Percentiles rank a stretch among this genome's conserved stretches.
These are phyloP conservation scores for Rugonectria rugulosa DNA, from an alignment of 2,329 filamentous ascomycete genomes.

Conservation along the genomic window DNA sequence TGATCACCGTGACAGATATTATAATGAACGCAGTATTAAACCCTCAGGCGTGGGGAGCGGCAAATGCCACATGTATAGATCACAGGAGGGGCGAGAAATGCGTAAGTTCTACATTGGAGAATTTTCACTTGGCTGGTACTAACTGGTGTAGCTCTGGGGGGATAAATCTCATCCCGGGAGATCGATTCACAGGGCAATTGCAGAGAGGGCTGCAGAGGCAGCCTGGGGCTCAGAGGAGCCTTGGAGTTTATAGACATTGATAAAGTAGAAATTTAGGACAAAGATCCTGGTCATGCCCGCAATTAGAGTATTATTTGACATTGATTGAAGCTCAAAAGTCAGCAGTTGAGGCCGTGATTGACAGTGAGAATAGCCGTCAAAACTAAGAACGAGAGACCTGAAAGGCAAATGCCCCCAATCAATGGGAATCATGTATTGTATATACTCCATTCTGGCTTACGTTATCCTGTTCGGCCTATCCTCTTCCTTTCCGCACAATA, in stretches of 20 bases:
- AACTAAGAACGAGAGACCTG: too few relatives aligned
- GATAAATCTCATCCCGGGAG: neutral
- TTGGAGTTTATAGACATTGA: too few relatives aligned
- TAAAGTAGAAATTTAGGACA: too few relatives aligned
- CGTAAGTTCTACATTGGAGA: neutral
- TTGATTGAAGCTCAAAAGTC: conserved; percentile 2
- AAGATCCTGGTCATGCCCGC: conserved; percentile 14
- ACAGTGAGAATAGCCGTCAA: neutral
- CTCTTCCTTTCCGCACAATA: conserved; percentile 49
- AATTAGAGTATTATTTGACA: neutral
- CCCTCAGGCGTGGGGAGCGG: neutral
- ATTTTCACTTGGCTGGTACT: neutral
- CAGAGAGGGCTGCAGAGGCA: neutral
- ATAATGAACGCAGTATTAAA: neutral
- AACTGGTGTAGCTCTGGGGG: neutral
- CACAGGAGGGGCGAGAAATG: neutral
- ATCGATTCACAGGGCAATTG: neutral
- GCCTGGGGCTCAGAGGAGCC: too few relatives aligned
- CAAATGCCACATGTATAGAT: neutral
- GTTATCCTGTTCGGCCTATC: conserved; percentile 1
- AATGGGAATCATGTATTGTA: neutral
- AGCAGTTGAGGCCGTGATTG: neutral
- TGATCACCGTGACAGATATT: neutral
- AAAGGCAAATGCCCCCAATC: neutral
- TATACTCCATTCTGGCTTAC: neutral